Evolutionary conservation across 1,284 basidiomycete genomes (phyloP), one percentile per base, ranked within the genome.

Genomic region (Rhodotorula sp.): DNA sequence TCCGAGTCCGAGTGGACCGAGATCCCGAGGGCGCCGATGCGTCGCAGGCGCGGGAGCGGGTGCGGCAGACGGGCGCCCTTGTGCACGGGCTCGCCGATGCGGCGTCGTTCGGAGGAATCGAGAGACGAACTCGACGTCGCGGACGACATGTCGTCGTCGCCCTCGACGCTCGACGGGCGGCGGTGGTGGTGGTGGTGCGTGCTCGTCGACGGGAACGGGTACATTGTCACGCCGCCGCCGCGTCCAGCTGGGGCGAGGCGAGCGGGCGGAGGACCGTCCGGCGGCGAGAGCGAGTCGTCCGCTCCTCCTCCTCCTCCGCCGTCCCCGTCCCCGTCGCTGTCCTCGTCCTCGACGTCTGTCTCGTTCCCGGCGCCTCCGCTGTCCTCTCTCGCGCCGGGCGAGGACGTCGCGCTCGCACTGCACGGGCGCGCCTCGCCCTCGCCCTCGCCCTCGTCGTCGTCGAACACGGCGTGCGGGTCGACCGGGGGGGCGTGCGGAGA

Each of bases 1-100:
- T 65, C 69, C 30, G 59, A 58, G 20, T 69, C 70, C 8, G 72
- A 74, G 44, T 67, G 65, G 24, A 74, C 70, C 1, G 68, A 70
- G 57, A 74, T 74, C 15, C 71, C 73, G 28, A 74, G 67, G 0
- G 73, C 73, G 18, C 73, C 73, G 26, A 74, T 34, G 20, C 73
- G 66, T 4, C 66, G 64, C 22, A 72, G 63, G 30, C 58, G 55
- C 22, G 57, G 61, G 30, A 46, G 20, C 4, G 48, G 7, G 37
- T n/a, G 37, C 11, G 55, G 55, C 11, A 44, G 15, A 13, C 55
- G 55, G 18, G 5, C n/a, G 8, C 55, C 37, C n/a, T 56, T 56
- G n/a, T n/a, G 10, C 50, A 44, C 34, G 2, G 24, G 34, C 2
- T 57, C 34, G 59, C 26, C 34, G 59, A 5, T 37, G 18, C 44